Evolutionary conservation across 768 basidiomycete species (phyloP), one percentile per base, ranked within the genome.

Genomic region (Mycena maculata): DNA sequence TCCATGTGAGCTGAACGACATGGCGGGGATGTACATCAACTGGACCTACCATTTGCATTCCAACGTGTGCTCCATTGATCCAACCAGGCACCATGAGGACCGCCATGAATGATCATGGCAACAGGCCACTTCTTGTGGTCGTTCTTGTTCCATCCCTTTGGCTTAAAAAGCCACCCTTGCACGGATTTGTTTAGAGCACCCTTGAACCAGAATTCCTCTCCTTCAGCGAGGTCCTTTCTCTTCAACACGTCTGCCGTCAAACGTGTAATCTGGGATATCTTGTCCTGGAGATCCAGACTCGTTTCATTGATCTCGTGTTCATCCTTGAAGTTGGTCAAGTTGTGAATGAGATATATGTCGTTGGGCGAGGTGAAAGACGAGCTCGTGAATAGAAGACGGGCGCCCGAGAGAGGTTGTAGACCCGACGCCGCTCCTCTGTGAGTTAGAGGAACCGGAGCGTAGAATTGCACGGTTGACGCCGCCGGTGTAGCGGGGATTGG

Each of bases 181-280:
- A 98, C 89, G 31, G 87, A 73, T 76, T 85, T 87, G 11, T 88
- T 86, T 70, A 90, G 79, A 4, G 93, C 93, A 12, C 97, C 97
- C 65, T 88, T 86, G 81, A 98, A 98, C 89, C 91, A 95, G 74
- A 98, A 93, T 63, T 93, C 89, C 72, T 96, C 91, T 16, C 91
- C 93, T 11, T 77, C 73, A 61, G 81, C 80, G 41, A 97, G 81
- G 25, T 78, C 63, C 77, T 92, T 94, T 9, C 80, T 84, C 54
- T 84, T 78, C 54, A 95, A 77, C 9, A 83, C 83, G 11, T 82
- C 75, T 44, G 81, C 82, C 0, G 91, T 86, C 76, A 97, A 90
- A 41, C 78, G 73, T 2, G 96, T 94, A 42, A 96, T 73, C 69
- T 87, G 88, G 20, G 82, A 77, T 3, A 87, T 76, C n/a, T 81